Percentiles rank a stretch among this genome's conserved stretches.
phyloP scores from a whole-genome alignment of 2,329 filamentous ascomycete species.

The Elsinoe perseae region DNA sequence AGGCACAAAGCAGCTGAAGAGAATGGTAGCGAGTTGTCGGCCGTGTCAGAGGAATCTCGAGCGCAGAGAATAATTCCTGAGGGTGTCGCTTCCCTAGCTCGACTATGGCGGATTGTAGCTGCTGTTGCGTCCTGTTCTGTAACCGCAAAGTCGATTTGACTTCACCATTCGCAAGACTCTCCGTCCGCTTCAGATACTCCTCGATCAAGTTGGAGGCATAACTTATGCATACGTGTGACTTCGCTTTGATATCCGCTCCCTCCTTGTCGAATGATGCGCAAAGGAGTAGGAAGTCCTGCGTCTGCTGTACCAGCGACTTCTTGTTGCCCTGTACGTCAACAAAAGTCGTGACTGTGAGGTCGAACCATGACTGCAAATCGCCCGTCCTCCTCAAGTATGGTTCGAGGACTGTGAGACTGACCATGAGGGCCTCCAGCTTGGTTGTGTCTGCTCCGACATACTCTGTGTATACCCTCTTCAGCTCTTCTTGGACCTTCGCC shows the following conservation, averaged over 20 bases:
- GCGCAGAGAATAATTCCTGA: constrained; percentile 56
- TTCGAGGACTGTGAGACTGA: constrained; percentile 56
- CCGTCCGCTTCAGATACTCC: constrained; percentile 38
- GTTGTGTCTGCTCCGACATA: constrained; percentile 50
- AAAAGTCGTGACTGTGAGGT: constrained; percentile 51
- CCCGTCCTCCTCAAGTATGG: constrained; percentile 56
- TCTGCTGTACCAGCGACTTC: constrained; percentile 56
- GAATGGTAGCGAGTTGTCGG: constrained; percentile 56
- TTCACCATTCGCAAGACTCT: constrained; percentile 31
- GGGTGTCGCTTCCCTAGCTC: constrained; percentile 60
- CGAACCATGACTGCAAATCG: constrained; percentile 65
- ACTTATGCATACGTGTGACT: constrained; percentile 38
- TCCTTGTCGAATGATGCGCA: constrained; percentile 57
- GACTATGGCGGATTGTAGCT: constrained; percentile 48
- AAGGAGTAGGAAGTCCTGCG: constrained; percentile 55
- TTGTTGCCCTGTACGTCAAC: constrained; percentile 53
- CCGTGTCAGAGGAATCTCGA: constrained; percentile 60
- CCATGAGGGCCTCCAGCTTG: constrained; percentile 60
- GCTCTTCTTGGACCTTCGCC: constrained; percentile 67
- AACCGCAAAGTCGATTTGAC: constrained; percentile 25
- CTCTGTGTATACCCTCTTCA: constrained; percentile 59
- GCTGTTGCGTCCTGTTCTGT: constrained; percentile 37
- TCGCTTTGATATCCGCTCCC: constrained; percentile 43
- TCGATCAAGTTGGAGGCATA: constrained; percentile 49
- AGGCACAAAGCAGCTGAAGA: constrained; percentile 61